Evolutionary conservation across 805 yeast genomes (phyloP).

Genomic region (Saccharomycopsis amapae): DNA sequence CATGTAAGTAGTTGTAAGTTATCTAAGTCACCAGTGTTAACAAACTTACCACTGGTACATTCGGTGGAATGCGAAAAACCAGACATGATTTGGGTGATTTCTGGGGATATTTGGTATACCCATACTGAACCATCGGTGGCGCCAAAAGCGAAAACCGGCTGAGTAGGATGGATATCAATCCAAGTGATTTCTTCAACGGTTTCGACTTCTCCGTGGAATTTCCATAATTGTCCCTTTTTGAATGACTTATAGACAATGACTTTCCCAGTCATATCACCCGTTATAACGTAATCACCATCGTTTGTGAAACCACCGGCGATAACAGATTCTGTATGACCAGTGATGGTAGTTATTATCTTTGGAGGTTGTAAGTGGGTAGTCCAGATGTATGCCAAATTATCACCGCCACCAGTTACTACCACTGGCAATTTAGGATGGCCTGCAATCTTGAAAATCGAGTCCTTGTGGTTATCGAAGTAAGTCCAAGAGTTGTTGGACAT

Average conservation of each 20-base stretch:
- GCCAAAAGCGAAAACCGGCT: conserved; percentile 83
- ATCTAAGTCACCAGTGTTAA: conserved; percentile 49
- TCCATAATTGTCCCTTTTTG: conserved; percentile 79
- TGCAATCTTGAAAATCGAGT: conserved; percentile 51
- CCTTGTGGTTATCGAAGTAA: conserved; percentile 85
- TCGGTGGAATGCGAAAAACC: conserved; percentile 78
- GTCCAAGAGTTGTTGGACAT: conserved; percentile 41
- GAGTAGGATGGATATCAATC: conserved; percentile 73
- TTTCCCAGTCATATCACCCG: conserved; percentile 94
- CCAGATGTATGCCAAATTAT: conserved; percentile 84
- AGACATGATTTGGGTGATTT: conserved; percentile 61
- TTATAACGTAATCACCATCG: conserved; percentile 73
- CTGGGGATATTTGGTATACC: conserved; percentile 60
- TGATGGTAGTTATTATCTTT: conserved; percentile 63
- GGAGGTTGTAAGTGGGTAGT: conserved; percentile 86
- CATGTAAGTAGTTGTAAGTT: conserved; percentile 62
- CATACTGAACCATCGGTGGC: conserved; percentile 90
- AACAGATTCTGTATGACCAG: conserved; percentile 84
- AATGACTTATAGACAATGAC: conserved; percentile 63
- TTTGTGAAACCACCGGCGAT: conserved; percentile 74
- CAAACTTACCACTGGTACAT: conserved; percentile 73
- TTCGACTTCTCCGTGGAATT: conserved; percentile 56
- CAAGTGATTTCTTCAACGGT: conserved; percentile 89
- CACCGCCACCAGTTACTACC: conserved; percentile 94
- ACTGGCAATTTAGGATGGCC: conserved; percentile 77